Evolutionary conservation across 176 grass and related monocot species (phyloP).

Genomic region (Echinochloa phyllopogon): DNA sequence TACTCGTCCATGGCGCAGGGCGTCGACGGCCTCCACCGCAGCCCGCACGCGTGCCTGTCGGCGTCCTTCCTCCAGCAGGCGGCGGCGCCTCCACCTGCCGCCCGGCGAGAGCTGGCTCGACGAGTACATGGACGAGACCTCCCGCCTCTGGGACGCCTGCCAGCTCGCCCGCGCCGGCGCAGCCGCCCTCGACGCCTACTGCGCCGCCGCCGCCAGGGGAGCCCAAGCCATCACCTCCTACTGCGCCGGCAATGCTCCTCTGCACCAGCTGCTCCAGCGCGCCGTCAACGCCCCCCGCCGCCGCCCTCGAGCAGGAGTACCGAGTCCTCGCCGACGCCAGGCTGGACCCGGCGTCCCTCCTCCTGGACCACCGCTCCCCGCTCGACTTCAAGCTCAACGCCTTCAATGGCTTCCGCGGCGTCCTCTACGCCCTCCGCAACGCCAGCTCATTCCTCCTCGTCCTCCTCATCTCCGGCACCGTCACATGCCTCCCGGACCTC

Average conservation of each 20-base stretch:
- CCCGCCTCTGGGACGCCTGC: conserved; percentile 72
- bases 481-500: conserved; percentile 46
- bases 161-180: conserved; percentile 60
- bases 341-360: conserved; percentile 53
- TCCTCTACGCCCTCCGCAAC: conserved; percentile 71
- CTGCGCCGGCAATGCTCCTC: conserved; percentile 43
- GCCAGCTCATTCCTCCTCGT: conserved; percentile 63
- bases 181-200: conserved; percentile 61
- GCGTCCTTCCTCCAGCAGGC: conserved; percentile 61
- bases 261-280: background rate
- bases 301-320: conserved; percentile 61
- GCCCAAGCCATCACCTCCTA: conserved; percentile 21
- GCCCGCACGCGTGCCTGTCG: conserved; percentile 48
- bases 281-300: conserved; percentile 46
- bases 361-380: conserved; percentile 53
- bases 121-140: conserved; percentile 89
- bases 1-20: conserved; percentile 63
- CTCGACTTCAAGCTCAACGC: conserved; percentile 64
- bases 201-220: conserved; percentile 40
- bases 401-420: conserved; percentile 71
- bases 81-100: conserved; percentile 57
- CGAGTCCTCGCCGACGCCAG: conserved; percentile 55
- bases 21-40: conserved; percentile 50
- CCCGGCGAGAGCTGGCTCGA: conserved; percentile 74
- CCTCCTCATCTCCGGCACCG: conserved; percentile 59